Evolutionary conservation across 345 rosid genomes (phyloP).

Genomic region (Euphorbia tirucalli): DNA sequence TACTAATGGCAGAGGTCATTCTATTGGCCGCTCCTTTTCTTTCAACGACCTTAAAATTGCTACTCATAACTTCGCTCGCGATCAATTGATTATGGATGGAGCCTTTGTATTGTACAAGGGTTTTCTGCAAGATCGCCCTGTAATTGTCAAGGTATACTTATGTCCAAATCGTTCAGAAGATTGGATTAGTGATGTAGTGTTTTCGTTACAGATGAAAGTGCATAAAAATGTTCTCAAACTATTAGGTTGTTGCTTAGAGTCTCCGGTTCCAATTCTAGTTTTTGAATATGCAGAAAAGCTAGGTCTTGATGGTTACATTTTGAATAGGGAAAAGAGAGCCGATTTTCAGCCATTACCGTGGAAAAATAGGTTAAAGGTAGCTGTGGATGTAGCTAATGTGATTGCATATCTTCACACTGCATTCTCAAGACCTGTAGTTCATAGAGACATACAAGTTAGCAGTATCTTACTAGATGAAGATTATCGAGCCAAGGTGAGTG

Average conservation of each 20-base stretch:
- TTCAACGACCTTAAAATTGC: no score
- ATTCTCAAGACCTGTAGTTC: no score
- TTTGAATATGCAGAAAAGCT: not conserved
- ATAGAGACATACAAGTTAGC: no score
- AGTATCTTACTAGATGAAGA: no score
- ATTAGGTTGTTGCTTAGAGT: constrained; percentile 2
- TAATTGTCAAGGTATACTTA: not conserved
- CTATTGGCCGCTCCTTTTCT: no score
- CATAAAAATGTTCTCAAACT: constrained; percentile 4
- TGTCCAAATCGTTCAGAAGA: not conserved
- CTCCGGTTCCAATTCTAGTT: not conserved
- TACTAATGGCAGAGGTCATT: no score
- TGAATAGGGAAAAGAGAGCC: not conserved
- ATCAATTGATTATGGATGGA: not conserved
- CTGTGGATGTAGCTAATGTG: not conserved
- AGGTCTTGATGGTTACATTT: not conserved
- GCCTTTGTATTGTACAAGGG: not conserved
- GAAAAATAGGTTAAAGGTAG: constrained; percentile 3
- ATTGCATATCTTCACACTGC: constrained; percentile 3
- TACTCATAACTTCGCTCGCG: no score
- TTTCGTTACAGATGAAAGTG: not conserved
- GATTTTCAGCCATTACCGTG: not conserved
- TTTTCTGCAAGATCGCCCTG: not conserved
- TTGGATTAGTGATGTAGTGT: not conserved
- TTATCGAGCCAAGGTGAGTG: no score